phyloP scores from a whole-genome alignment of 148 eudicot species.

The Rhododendron kiyosumense region DNA sequence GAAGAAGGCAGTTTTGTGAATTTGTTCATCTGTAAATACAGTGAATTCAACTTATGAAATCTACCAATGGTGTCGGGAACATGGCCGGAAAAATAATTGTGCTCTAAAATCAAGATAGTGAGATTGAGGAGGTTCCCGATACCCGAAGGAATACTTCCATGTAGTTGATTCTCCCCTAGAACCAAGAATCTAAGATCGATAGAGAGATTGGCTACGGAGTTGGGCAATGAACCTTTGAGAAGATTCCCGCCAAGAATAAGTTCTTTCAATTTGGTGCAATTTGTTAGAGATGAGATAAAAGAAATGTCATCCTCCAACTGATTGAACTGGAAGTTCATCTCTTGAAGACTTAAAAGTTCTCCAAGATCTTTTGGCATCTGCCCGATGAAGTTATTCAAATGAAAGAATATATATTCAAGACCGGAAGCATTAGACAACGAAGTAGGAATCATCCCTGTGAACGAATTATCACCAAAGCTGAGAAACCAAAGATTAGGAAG shows the following conservation, averaged over 20 bases:
- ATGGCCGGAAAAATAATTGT: not conserved
- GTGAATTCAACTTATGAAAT: not conserved
- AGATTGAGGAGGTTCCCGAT: not conserved
- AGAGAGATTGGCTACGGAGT: not conserved
- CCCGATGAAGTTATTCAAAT: not conserved
- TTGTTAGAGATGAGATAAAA: no score
- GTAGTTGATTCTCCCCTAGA: not conserved
- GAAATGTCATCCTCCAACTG: not conserved
- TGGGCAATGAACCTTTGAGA: not conserved
- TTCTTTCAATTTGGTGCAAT: no score
- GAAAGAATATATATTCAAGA: not conserved
- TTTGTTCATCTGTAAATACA: no score
- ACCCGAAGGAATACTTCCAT: not conserved
- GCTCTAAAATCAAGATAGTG: fast-evolving
- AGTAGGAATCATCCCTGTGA: not conserved
- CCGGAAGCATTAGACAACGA: not conserved
- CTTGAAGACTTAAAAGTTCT: not conserved
- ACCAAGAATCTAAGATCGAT: not conserved
- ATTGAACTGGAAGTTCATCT: fast-evolving
- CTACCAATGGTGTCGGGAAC: not conserved
- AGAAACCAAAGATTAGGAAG: not conserved
- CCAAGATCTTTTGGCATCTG: not conserved
- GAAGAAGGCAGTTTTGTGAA: not conserved
- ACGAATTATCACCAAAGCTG: fast-evolving
- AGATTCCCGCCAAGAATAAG: not conserved